phyloP scores from a whole-genome alignment of 1,284 basidiomycete genomes.

The Tilletia indica region DNA sequence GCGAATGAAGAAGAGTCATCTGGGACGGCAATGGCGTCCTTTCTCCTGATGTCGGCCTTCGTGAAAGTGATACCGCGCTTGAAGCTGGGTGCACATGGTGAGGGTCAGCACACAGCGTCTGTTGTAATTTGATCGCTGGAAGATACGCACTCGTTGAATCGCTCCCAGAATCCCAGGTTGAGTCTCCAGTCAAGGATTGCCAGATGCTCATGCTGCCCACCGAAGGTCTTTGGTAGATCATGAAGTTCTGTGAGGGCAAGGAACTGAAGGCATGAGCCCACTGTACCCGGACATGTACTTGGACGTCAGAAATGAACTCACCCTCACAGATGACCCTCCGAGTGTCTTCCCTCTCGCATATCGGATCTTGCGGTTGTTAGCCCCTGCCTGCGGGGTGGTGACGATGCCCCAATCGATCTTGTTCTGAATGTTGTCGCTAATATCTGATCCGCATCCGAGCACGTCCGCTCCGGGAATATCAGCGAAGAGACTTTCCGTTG shows the following conservation, averaged over 20 bases:
- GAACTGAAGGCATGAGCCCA: background rate
- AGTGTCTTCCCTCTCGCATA: slow-evolving; percentile 42
- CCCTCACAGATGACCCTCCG: slow-evolving; percentile 31
- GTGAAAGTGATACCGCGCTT: slow-evolving; percentile 34
- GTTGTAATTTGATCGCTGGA: too few species aligned
- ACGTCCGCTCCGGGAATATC: slow-evolving; percentile 35
- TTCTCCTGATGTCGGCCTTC: slow-evolving; percentile 30
- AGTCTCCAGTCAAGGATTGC: slow-evolving; percentile 36
- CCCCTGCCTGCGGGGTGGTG: slow-evolving; percentile 34
- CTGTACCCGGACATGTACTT: background rate
- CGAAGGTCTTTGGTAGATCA: slow-evolving; percentile 38
- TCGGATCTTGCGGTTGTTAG: slow-evolving; percentile 30
- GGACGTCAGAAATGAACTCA: background rate
- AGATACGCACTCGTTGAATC: slow-evolving; percentile 23
- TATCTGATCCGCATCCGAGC: slow-evolving; percentile 27
- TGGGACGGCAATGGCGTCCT: slow-evolving; percentile 24
- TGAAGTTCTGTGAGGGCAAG: slow-evolving; percentile 30
- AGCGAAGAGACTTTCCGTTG: slow-evolving; percentile 32
- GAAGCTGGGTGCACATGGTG: slow-evolving; percentile 23
- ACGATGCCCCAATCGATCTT: slow-evolving; percentile 35
- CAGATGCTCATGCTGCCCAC: slow-evolving; percentile 30
- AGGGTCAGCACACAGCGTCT: background rate
- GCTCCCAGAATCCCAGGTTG: slow-evolving; percentile 33
- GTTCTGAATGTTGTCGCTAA: slow-evolving; percentile 24
- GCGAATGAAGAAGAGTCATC: slow-evolving; percentile 32